Conservation (phyloP, 192 early-diverging fungal species). For the Borealophlyctis nickersoniae region DNA sequence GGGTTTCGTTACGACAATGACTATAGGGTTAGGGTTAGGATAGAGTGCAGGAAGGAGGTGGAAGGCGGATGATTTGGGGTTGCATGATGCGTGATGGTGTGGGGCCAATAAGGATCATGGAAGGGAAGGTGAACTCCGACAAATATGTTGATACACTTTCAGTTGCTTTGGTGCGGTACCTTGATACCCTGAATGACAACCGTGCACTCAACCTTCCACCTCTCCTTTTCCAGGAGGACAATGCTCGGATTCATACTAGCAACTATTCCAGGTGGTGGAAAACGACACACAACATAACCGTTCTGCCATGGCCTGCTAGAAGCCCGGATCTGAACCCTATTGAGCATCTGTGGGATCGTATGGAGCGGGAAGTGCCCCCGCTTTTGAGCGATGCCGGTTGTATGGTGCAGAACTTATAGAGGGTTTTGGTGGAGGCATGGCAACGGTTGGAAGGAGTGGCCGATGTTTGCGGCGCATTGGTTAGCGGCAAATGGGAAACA, state of each 20-base stretch:
- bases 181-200: no score
- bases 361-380: not conserved
- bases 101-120: not conserved
- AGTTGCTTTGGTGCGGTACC: no score
- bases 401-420: no score
- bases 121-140: not conserved
- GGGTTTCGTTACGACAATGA: not conserved
- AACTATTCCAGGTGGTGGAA: not conserved
- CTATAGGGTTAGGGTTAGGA: not conserved
- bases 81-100: not conserved
- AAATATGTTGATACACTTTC: not conserved
- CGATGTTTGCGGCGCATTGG: no score
- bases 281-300: not conserved
- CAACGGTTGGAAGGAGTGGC: no score
- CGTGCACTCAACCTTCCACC: no score
- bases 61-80: not conserved
- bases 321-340: slow-evolving; percentile 16
- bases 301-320: slow-evolving; percentile 2
- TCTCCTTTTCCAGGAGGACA: not conserved
- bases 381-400: no score
- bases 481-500: no score
- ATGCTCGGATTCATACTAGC: not conserved
- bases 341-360: not conserved
- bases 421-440: no score
- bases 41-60: not conserved